Evolutionary conservation across 345 rosid species (phyloP), one percentile per base, ranked within the genome.

Genomic region (Brassica nigra): DNA sequence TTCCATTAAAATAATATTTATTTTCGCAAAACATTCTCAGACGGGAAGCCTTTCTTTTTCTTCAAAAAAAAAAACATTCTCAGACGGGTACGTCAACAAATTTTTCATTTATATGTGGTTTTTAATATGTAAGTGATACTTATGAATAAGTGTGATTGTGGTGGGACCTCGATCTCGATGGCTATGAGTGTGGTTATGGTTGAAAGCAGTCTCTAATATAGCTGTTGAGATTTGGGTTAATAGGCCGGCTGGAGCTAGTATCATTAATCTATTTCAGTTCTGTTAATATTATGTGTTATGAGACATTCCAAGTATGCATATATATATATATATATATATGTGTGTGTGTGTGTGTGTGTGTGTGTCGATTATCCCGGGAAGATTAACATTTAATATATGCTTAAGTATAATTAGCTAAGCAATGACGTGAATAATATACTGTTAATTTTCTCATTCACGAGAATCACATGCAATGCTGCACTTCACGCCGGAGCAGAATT

Each of bases 151-250:
- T 68, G 27, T 62, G 42, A 47, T 62, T 47, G 54, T 62, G 70
- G 81, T 70, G 52, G 76, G 81, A 77, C 76, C 71, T 70, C 7
- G 42, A 70, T 52, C 71, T 70, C 11, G 42, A 70, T 52, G 71
- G n/a, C 44, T 27, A 34, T 70, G 70, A 77, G 81, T 63, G 81
- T 77, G 71, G 20, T 77, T 77, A 70, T 77, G 76, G 76, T 77
- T 77, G 71, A 62, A 52, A 71, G 23, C 42, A 49, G 66, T 9
- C 47, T 39, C 65, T 52, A 2, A 7, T 30, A 11, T 16, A 63
- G 14, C 23, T 55, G 66, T 6, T 36, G 63, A 47, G 62, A 31
- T 31, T 61, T 31, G 16, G 27, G 55, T 68, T 47, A 47, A 47
- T n/a, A 42, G 74, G 68, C 16, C 23, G 31, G 74, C 61, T 31